Base-by-base conservation (phyloP, 148 eudicot species). In the Heliosperma pusillum region DNA sequence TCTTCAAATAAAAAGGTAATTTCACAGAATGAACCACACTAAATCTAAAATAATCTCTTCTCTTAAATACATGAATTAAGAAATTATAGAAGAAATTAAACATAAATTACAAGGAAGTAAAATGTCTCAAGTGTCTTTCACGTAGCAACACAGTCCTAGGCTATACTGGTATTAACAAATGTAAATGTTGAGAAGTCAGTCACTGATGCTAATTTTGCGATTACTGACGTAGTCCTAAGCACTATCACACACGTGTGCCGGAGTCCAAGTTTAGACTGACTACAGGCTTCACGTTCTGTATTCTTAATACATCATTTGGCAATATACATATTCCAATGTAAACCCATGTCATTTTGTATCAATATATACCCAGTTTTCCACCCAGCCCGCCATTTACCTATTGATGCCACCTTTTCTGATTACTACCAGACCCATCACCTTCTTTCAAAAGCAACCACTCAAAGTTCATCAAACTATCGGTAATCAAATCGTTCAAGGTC, bases 191-290 rank as follows among this genome's bases (percentile, higher is more conserved):
- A 93, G 83, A 97, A 93, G 89, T 80, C 74, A 58, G 81, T 82
- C 61, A 81, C 97, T 8, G 98, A 93, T 88, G 92, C 97, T 82
- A 97, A 91, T 91, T 93, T 93, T 86, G 97, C 97, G 74, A 36
- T 36, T 36, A 36, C 42, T 36, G 42, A 36, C 42, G 9, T 36
- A 7, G 1, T 36, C 42, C 42, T 36, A 1, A 36, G 42, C 42
- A 5, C 42, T 36, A 36, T 36, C 42, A 36, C 42, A 36, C 42
- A 36, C 42, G 6, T 36, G 42, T 36, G 42, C 42, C 10, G 9
- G 1, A 36, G 42, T 36, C 10, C 10, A 10, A 36, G 42, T 36
- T 36, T 36, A 36, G 42, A 36, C 42, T 36, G 42, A 36, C 42
- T 7, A 36, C 42, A 36, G 42, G 42, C 42, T 36, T 36, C 42